A percentile compares a stretch with the other conserved stretches of the same genome.
These are phyloP conservation scores for Termitomyces titanicus DNA, from an alignment of 768 basidiomycete species.

Conservation along the genomic window DNA sequence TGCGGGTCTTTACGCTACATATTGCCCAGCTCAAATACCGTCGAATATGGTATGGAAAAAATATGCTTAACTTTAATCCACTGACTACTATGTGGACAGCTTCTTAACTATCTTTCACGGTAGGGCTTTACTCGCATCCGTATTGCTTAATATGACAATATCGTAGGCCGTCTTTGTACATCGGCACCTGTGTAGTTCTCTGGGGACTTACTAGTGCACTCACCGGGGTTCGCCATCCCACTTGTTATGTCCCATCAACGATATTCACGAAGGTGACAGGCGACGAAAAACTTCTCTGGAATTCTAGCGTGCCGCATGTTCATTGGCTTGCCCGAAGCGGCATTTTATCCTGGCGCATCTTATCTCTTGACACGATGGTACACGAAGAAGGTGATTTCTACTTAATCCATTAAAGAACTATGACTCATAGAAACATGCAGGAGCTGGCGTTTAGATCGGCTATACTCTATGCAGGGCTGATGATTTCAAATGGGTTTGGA, in stretches of 20 bases:
- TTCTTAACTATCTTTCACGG: conserved; percentile 55
- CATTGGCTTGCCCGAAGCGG: conserved; percentile 63
- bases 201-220: conserved; percentile 64
- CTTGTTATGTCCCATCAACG: background rate
- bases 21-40: conserved; percentile 61
- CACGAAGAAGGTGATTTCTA: conserved; percentile 46
- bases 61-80: background rate
- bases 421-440: conserved; percentile 23
- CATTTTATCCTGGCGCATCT: conserved; percentile 59
- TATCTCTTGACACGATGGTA: conserved; percentile 53
- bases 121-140: conserved; percentile 13
- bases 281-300: conserved; percentile 49
- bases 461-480: conserved; percentile 52
- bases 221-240: conserved; percentile 46
- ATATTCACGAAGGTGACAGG: conserved; percentile 24
- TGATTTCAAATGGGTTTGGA: conserved; percentile 67
- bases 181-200: conserved; percentile 51
- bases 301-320: conserved; percentile 57
- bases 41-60: conserved; percentile 52
- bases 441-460: conserved; percentile 64
- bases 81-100: conserved; percentile 24
- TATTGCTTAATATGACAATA: background rate
- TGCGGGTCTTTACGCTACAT: conserved; percentile 52
- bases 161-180: conserved; percentile 56
- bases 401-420: background rate